These are phyloP conservation scores for Trichoderma sp. DNA, from an alignment of 2,329 filamentous ascomycete genomes.

Conservation along the genomic window DNA sequence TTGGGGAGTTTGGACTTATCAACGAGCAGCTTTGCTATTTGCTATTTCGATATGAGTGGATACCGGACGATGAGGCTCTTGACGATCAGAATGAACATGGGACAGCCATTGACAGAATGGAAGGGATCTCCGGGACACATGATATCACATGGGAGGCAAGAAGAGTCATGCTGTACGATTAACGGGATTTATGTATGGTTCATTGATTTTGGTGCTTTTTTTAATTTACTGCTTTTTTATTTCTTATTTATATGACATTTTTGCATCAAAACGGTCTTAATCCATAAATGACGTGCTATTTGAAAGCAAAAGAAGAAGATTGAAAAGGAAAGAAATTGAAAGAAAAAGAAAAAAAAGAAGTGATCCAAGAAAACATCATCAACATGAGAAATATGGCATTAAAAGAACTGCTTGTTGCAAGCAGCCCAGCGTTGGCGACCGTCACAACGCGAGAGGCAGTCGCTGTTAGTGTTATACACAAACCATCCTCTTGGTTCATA, in stretches of 20 bases:
- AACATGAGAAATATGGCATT: not conserved
- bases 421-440: not conserved
- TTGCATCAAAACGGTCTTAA: conserved; percentile 5
- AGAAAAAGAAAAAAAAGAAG: not conserved
- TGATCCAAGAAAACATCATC: not conserved
- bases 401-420: not conserved
- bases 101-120: not conserved
- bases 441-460: not conserved
- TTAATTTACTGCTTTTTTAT: conserved; percentile 6
- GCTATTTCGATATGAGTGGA: conserved; percentile 21
- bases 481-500: not conserved
- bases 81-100: conserved; percentile 19
- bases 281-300: conserved; percentile 12
- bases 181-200: conserved; percentile 30
- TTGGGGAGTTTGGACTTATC: conserved; percentile 11
- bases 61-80: conserved; percentile 15
- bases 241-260: not conserved
- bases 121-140: conserved; percentile 5
- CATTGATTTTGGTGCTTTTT: conserved; percentile 23
- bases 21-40: conserved; percentile 25
- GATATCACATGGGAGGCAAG: conserved; percentile 25
- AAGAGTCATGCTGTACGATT: conserved; percentile 32
- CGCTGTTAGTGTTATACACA: not conserved
- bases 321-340: not conserved
- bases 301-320: not conserved